These are phyloP conservation scores for Cyberlindnera maritima DNA, from an alignment of 805 yeast species.

Conservation along the genomic window DNA sequence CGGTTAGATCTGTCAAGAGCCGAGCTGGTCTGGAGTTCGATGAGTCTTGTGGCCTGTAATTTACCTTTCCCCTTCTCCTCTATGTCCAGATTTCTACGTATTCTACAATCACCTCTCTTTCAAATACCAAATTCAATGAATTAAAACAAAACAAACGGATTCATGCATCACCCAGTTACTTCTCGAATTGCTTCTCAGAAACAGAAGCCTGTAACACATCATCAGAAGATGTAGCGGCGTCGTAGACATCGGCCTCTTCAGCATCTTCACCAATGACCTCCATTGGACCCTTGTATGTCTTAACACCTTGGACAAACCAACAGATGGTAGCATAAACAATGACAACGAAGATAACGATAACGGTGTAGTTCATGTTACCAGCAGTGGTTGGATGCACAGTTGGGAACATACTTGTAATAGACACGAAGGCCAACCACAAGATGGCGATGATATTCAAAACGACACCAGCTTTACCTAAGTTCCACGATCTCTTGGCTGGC, in stretches of 20 bases:
- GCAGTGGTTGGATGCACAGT: slow-evolving; percentile 24
- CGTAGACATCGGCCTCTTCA: slow-evolving; percentile 10
- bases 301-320: slow-evolving; percentile 27
- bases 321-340: slow-evolving; percentile 24
- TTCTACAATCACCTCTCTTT: too few species aligned
- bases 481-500: slow-evolving; percentile 26
- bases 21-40: too few species aligned
- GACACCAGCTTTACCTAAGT: slow-evolving; percentile 24
- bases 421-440: slow-evolving; percentile 23
- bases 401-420: slow-evolving; percentile 28
- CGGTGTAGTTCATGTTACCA: slow-evolving; percentile 29
- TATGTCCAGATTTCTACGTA: too few species aligned
- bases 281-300: slow-evolving; percentile 28
- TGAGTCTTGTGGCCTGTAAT: too few species aligned
- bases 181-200: background rate
- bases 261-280: slow-evolving; percentile 18
- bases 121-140: too few species aligned
- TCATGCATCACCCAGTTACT: background rate
- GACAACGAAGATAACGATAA: slow-evolving; percentile 26
- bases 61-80: too few species aligned
- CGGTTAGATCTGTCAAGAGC: too few species aligned
- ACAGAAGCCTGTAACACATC: background rate
- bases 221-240: slow-evolving; percentile 12
- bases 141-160: background rate
- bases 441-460: slow-evolving; percentile 21